Percentiles rank a stretch among this genome's conserved stretches.
phyloP scores from a whole-genome alignment of 495 filamentous ascomycete genomes.

The Neurospora intermedia region DNA sequence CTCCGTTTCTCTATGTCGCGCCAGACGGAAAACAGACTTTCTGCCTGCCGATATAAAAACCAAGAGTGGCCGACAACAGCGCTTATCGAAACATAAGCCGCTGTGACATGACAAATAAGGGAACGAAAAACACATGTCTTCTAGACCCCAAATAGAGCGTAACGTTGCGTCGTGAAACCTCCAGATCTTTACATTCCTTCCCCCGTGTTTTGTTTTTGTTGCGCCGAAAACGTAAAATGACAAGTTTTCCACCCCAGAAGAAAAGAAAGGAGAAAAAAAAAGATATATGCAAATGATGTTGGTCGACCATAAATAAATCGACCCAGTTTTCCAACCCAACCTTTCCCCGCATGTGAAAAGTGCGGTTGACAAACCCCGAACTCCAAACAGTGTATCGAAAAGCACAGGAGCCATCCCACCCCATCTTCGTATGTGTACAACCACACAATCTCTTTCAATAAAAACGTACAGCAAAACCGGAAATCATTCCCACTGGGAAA shows the following conservation, averaged over 20 bases:
- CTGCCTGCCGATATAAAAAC: not conserved
- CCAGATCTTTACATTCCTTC: not conserved
- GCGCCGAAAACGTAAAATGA: constrained; percentile 3
- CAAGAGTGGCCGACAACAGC: not conserved
- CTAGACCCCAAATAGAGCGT: not conserved
- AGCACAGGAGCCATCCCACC: not conserved
- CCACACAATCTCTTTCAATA: not conserved
- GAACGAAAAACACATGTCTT: not conserved
- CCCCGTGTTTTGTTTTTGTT: not conserved
- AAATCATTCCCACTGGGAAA: not conserved
- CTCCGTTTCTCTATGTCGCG: not conserved
- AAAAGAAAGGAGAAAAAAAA: not conserved
- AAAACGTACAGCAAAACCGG: not conserved
- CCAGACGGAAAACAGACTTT: not conserved
- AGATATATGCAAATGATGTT: not conserved
- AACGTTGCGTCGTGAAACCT: not conserved
- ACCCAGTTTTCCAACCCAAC: not conserved
- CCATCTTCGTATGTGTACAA: not conserved
- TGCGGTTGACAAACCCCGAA: not conserved
- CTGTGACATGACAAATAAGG: not conserved
- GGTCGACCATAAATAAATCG: not conserved
- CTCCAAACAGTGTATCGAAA: not conserved
- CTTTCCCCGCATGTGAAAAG: not conserved
- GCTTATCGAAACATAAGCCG: not conserved
- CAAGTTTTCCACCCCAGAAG: not conserved